phyloP scores from a whole-genome alignment of 2,329 filamentous ascomycete genomes.

The Amylocarpus encephaloides region DNA sequence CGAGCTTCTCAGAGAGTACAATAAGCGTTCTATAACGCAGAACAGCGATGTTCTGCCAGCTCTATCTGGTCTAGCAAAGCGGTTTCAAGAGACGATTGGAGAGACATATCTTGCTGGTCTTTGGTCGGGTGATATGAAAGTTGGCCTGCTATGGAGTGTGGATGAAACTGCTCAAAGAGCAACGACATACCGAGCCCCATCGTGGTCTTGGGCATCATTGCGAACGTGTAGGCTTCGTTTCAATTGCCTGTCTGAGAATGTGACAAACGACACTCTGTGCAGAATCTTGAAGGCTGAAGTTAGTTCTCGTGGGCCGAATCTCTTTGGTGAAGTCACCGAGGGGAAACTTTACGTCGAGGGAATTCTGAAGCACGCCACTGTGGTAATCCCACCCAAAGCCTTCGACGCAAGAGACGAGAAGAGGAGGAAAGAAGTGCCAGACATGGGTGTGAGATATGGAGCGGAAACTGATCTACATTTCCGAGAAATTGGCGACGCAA shows the following conservation, averaged over 20 bases:
- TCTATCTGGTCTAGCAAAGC: conserved; percentile 12
- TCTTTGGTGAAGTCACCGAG: neutral
- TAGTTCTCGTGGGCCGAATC: neutral
- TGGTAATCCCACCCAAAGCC: neutral
- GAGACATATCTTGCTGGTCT: conserved; percentile 15
- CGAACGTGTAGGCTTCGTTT: neutral
- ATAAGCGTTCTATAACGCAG: neutral
- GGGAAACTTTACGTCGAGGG: neutral
- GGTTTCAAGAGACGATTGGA: conserved; percentile 1
- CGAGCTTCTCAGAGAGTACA: neutral
- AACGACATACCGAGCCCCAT: conserved; percentile 5
- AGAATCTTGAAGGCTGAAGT: neutral
- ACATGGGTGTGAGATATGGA: neutral
- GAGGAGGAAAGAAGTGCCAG: neutral
- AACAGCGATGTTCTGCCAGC: conserved; percentile 13
- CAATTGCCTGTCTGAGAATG: neutral
- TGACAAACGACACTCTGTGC: neutral
- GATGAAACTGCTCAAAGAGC: neutral
- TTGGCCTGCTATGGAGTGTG: neutral
- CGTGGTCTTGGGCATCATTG: conserved; percentile 9
- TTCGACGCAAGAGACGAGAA: neutral
- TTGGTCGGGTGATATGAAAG: conserved; percentile 3
- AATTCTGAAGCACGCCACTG: neutral
- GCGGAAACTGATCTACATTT: neutral
- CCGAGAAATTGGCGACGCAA: neutral